A percentile compares a stretch with the other conserved stretches of the same genome.
phyloP scores from a whole-genome alignment of 208 protist species.

The Naegleria gruberi region DNA sequence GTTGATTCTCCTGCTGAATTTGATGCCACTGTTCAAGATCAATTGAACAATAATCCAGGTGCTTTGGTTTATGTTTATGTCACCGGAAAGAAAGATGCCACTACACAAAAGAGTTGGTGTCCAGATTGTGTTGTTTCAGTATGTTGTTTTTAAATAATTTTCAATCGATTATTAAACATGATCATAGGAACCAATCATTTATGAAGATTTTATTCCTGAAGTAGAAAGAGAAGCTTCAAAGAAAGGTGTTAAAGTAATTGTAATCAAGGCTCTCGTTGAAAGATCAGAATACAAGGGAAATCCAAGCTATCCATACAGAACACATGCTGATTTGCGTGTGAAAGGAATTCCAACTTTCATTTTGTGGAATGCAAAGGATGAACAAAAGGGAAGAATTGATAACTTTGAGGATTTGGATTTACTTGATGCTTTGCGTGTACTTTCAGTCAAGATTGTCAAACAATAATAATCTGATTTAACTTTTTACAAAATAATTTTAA shows the following conservation, averaged over 20 bases:
- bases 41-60: conserved; percentile 25
- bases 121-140: conserved; percentile 56
- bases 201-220: conserved; percentile 38
- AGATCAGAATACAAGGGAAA: conserved; percentile 56
- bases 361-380: conserved; percentile 41
- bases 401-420: neutral
- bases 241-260: conserved; percentile 39
- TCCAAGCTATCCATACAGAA: conserved; percentile 53
- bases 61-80: conserved; percentile 50
- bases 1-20: neutral
- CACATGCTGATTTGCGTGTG: conserved; percentile 47
- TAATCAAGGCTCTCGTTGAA: conserved; percentile 55
- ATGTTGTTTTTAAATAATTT: neutral
- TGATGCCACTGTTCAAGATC: conserved; percentile 24
- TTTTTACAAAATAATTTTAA: too few relatives aligned
- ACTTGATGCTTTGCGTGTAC: neutral
- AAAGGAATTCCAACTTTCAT: conserved; percentile 49
- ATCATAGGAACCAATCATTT: neutral
- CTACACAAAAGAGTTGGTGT: conserved; percentile 60
- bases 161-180: neutral
- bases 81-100: conserved; percentile 46
- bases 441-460: neutral
- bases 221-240: conserved; percentile 43
- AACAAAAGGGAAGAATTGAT: neutral
- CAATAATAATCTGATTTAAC: too few relatives aligned